Conservation (phyloP, 2,329 filamentous ascomycete species). For the Thermothelomyces thermophilus region DNA sequence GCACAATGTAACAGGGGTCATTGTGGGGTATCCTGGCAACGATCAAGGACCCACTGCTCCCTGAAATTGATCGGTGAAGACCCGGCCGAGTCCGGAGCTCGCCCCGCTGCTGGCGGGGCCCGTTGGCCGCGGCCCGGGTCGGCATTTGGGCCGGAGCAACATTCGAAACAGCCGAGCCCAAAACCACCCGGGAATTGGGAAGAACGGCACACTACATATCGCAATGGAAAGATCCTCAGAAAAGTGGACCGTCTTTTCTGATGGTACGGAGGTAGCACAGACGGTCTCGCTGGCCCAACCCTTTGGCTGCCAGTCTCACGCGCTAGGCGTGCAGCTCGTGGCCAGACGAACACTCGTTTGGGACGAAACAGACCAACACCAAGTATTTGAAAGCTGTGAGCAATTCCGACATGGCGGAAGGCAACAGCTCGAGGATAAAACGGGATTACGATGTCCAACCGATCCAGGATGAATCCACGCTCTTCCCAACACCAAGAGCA, state of each 20-base stretch:
- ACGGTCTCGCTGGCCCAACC: background rate
- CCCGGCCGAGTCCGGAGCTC: too few species aligned
- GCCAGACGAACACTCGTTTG: background rate
- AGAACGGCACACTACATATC: background rate
- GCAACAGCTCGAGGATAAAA: background rate
- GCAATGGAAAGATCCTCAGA: background rate
- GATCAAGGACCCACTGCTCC: background rate
- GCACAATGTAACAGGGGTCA: background rate
- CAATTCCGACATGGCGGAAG: too few species aligned
- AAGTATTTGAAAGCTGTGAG: too few species aligned
- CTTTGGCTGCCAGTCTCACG: background rate
- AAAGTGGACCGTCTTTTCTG: background rate
- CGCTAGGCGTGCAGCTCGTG: background rate
- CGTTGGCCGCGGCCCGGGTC: background rate
- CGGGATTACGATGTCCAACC: background rate
- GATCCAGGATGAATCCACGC: background rate
- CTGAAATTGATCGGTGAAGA: too few species aligned
- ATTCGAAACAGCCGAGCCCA: background rate
- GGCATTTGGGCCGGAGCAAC: background rate
- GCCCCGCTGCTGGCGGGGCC: background rate
- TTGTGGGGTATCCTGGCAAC: constrained; percentile 9
- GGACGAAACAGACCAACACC: background rate
- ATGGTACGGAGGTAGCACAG: background rate
- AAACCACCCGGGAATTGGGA: too few species aligned
- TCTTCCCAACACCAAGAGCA: background rate